phyloP scores from a whole-genome alignment of 75 land plant species.

The Gnetum montanum region DNA sequence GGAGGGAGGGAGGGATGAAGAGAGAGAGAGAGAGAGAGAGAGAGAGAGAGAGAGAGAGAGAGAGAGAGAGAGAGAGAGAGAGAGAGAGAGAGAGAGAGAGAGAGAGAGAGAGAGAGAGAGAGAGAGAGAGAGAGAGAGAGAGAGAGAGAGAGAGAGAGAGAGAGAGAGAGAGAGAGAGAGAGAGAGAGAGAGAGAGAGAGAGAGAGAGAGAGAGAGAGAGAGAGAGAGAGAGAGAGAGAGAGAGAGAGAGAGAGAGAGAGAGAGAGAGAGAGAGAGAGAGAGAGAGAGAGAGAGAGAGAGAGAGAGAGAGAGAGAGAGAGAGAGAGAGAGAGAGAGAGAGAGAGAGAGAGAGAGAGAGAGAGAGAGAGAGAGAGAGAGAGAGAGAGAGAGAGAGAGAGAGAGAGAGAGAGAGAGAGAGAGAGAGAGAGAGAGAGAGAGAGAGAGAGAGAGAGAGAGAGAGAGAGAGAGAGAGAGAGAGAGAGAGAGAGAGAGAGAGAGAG shows the following conservation, averaged over 20 bases:
- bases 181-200: neutral
- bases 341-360: neutral
- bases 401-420: neutral
- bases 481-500: slow-evolving; percentile 2
- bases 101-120: neutral
- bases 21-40: neutral
- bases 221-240: neutral
- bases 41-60: neutral
- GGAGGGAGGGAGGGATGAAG: neutral
- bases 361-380: neutral
- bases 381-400: neutral
- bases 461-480: neutral
- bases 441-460: neutral
- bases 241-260: neutral
- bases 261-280: neutral
- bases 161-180: neutral
- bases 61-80: neutral
- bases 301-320: neutral
- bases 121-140: neutral
- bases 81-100: neutral
- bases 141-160: neutral
- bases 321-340: neutral
- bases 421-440: neutral
- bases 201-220: slow-evolving; percentile 1
- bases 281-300: neutral